These are phyloP conservation scores for Tritrichomonas foetus DNA, from an alignment of 208 protist genomes.

Conservation along the genomic window DNA sequence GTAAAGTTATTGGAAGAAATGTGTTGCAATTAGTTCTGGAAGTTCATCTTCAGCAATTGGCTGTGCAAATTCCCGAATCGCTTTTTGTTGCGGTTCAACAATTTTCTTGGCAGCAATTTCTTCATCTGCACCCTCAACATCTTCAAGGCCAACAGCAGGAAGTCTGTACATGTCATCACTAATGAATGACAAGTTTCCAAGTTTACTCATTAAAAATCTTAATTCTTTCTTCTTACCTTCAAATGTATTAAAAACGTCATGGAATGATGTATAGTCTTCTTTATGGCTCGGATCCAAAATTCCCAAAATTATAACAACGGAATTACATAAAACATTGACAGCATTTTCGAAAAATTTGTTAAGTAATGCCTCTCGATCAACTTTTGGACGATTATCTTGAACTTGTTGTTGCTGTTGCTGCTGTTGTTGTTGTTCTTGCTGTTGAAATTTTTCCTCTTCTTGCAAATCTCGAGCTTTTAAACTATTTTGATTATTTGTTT, in stretches of 20 bases:
- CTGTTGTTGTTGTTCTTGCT: too few relatives aligned
- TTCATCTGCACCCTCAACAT: slow-evolving; percentile 18
- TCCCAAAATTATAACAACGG: background rate
- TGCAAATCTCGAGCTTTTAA: too few relatives aligned
- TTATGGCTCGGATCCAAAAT: background rate
- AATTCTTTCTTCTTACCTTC: slow-evolving; percentile 17
- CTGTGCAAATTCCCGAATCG: background rate
- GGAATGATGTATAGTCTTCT: background rate
- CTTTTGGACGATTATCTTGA: background rate
- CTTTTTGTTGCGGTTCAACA: background rate
- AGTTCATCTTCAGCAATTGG: background rate
- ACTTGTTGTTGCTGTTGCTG: background rate
- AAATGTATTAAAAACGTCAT: slow-evolving; percentile 13
- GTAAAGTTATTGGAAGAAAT: slow-evolving; percentile 3
- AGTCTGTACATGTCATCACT: background rate
- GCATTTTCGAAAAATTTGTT: slow-evolving; percentile 16
- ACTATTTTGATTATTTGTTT: background rate
- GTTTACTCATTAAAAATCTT: background rate
- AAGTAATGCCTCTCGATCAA: background rate
- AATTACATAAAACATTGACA: background rate
- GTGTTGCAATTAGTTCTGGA: slow-evolving; percentile 32
- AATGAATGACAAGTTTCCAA: background rate
- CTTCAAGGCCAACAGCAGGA: background rate
- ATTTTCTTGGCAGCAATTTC: background rate
- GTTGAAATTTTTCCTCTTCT: background rate